These are phyloP conservation scores for Globisporangium heterothallicum DNA, from an alignment of 352 stramenopile genomes.

Conservation along the genomic window DNA sequence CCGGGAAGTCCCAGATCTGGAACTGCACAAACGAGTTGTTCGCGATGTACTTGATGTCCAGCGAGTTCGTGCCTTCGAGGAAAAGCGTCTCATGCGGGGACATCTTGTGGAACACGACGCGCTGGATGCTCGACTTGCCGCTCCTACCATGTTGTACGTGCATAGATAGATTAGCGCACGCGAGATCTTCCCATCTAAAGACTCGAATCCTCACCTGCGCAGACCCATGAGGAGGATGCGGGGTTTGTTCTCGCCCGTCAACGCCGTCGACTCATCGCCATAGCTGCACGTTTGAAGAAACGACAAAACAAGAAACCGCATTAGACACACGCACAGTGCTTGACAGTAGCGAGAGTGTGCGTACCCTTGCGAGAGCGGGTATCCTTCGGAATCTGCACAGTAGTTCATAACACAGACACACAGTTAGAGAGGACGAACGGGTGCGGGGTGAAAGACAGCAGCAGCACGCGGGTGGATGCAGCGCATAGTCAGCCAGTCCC, in stretches of 20 bases:
- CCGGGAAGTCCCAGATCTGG: conserved; percentile 98
- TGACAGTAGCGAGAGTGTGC: not conserved
- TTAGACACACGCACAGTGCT: conserved; percentile 1
- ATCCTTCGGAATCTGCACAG: conserved; percentile 26
- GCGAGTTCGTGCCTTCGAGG: conserved; percentile 69
- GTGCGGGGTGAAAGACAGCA: not conserved
- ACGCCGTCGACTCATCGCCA: conserved; percentile 54
- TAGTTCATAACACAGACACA: not conserved
- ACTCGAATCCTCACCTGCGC: conserved; percentile 42
- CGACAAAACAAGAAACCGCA: conserved; percentile 1
- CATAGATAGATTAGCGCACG: not conserved
- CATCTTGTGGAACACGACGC: conserved; percentile 99
- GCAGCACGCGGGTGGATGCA: not conserved
- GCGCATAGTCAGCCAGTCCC: too few relatives aligned
- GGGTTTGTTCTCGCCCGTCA: conserved; percentile 88
- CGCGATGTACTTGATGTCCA: conserved; percentile 95
- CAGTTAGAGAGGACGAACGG: not conserved
- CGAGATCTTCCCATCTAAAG: not conserved
- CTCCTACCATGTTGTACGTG: too few relatives aligned
- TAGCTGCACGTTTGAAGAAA: conserved; percentile 36
- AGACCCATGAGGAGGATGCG: conserved; percentile 97
- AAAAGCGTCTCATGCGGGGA: conserved; percentile 97
- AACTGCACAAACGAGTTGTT: conserved; percentile 98
- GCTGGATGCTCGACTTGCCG: conserved; percentile 89
- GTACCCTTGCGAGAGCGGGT: conserved; percentile 30